Evolutionary conservation across 2,329 filamentous ascomycete genomes (phyloP), one percentile per base, ranked within the genome.

Genomic region (Orbilia blumenaviensis): DNA sequence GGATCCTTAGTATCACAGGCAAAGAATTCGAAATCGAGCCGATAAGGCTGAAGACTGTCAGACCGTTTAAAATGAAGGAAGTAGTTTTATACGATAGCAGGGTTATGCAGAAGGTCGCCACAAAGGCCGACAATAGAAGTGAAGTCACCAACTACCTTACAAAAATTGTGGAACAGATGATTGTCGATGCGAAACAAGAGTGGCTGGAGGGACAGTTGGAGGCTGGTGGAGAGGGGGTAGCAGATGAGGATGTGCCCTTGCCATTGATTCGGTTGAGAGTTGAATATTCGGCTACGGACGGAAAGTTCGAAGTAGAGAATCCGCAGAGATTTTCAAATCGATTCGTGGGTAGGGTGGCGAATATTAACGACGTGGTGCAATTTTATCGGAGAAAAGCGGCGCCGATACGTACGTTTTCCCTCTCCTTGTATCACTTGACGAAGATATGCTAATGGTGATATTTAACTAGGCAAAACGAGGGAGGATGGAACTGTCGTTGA

Each of bases 271-370:
- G 95, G 18, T 87, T 99, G 14, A 93, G 94, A 77, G 94, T 99
- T 0, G 95, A 99, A 81, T 95, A 93, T 78, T 91, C 92, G 0
- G 89, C 93, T 0, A 91, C 91, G 0, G 92, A 96, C 29, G 93
- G 93, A 12, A 88, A 89, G 36, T 99, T 93, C 80, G 92, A 98
- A 79, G 90, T 91, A 78, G 95, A 98, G 82, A 99, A 99, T 77
- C 94, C 95, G 0, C 95, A 98, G 82, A 89, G 95, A 7, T 97
- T 98, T 81, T 98, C 94, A 0, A 96, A 96, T 81, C 88, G 93
- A 1, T 99, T 98, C 79, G 87, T 91, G 0, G 91, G 90, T n/a
- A 92, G 89, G 81, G 94, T 99, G 0, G 95, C 95, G 73, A 99
- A 99, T 81, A 90, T 90, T 8, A 96, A 94, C 79, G 95, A 99